phyloP scores from a whole-genome alignment of 2,329 filamentous ascomycete genomes.

The Chaetomiaceae sp. region DNA sequence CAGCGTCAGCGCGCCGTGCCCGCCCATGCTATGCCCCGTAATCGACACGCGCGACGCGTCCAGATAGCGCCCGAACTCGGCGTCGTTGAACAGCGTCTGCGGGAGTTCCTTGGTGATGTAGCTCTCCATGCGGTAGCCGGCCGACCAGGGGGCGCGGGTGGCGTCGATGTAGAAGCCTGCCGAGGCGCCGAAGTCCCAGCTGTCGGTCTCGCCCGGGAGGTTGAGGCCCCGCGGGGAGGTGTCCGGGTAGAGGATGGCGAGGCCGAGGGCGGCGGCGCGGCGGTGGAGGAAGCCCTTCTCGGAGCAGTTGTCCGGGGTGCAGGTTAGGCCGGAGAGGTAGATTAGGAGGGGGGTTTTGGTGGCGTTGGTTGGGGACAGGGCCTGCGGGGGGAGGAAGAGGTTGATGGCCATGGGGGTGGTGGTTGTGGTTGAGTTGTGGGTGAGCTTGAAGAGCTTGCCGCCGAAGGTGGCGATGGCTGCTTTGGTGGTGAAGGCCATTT shows the following conservation, averaged over 20 bases:
- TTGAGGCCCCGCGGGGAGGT: conserved; percentile 83
- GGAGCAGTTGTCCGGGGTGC: conserved; percentile 80
- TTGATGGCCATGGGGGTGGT: conserved; percentile 89
- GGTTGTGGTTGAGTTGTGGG: conserved; percentile 73
- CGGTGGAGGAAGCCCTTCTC: conserved; percentile 90
- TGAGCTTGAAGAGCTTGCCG: conserved; percentile 90
- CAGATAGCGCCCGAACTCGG: conserved; percentile 61
- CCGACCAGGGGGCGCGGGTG: conserved; percentile 64
- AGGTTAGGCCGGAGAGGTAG: conserved; percentile 92
- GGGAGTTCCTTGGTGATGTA: conserved; percentile 93
- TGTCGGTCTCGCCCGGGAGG: conserved; percentile 78
- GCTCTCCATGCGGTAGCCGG: conserved; percentile 88
- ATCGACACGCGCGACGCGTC: conserved; percentile 72
- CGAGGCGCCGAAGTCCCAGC: conserved; percentile 86
- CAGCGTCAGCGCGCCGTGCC: conserved; percentile 87
- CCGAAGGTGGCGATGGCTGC: conserved; percentile 88
- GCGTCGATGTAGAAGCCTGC: conserved; percentile 96
- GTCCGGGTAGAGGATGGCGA: conserved; percentile 93
- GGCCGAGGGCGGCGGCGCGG: conserved; percentile 69
- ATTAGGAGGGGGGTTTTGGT: conserved; percentile 77
- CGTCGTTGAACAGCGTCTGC: conserved; percentile 60
- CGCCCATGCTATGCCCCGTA: conserved; percentile 94
- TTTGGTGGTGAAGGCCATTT: conserved; percentile 83
- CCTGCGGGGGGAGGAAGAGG: conserved; percentile 78
- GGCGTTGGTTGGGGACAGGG: conserved; percentile 42